Evolutionary conservation across 352 stramenopile species (phyloP).

Genomic region (Blastocystis sp.): DNA sequence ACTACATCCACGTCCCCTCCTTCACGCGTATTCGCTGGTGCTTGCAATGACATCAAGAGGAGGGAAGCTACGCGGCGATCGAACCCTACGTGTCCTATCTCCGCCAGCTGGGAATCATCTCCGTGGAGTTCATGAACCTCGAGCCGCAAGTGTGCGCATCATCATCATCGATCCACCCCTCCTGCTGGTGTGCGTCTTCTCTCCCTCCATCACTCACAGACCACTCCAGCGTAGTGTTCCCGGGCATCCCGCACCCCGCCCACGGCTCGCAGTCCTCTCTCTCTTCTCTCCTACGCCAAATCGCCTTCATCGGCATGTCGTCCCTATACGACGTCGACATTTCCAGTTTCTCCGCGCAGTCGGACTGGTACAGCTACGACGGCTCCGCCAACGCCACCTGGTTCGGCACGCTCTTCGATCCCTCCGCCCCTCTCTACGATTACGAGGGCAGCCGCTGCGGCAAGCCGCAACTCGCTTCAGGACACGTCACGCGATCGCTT

Average conservation of each 20-base stretch:
- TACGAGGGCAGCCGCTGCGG: background rate
- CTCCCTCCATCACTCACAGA: background rate
- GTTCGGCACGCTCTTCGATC: conserved; percentile 43
- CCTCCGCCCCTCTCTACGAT: background rate
- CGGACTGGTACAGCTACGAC: conserved; percentile 53
- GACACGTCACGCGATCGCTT: background rate
- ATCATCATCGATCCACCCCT: background rate
- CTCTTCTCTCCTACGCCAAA: background rate
- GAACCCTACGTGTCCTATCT: background rate
- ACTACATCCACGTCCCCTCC: conserved; percentile 43
- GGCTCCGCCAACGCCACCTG: background rate
- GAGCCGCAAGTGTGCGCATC: conserved; percentile 6
- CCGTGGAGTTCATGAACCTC: conserved; percentile 7
- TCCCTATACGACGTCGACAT: conserved; percentile 20
- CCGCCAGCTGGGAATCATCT: background rate
- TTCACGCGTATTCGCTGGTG: conserved; percentile 21
- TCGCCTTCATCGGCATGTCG: background rate
- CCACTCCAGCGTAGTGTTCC: background rate
- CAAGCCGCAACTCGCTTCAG: background rate
- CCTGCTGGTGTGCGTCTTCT: conserved; percentile 17
- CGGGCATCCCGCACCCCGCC: conserved; percentile 34
- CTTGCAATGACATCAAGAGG: background rate
- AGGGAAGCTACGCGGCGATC: background rate
- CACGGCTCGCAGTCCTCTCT: background rate
- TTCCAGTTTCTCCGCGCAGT: background rate